A percentile compares a stretch with the other conserved stretches of the same genome.
Conservation (phyloP, 495 filamentous ascomycete genomes). For the Aspergillus cristatus region DNA sequence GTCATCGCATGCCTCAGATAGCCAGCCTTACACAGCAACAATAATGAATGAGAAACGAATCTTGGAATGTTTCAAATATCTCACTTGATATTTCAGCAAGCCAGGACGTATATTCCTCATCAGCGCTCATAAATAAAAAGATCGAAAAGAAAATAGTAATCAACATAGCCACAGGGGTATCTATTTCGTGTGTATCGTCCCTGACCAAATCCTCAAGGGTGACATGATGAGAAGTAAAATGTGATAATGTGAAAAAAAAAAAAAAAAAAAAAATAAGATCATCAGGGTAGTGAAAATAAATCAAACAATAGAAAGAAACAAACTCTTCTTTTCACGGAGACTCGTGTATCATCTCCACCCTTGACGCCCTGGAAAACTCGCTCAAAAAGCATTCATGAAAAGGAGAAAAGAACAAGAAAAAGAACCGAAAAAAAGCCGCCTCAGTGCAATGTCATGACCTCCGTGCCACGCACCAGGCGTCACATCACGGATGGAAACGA, state of each 20-base stretch:
- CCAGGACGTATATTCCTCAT: too few relatives aligned
- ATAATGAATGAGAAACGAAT: too few relatives aligned
- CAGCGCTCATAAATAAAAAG: too few relatives aligned
- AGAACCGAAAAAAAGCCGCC: constrained; percentile 1
- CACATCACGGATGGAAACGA: too few relatives aligned
- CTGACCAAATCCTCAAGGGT: constrained; percentile 13
- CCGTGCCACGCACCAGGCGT: constrained; percentile 14
- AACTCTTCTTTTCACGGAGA: constrained; percentile 41
- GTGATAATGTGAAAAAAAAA: neutral
- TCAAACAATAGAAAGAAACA: constrained; percentile 16
- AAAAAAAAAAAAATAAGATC: constrained; percentile 7
- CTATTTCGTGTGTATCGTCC: constrained; percentile 33
- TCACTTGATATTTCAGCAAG: too few relatives aligned
- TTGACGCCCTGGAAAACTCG: constrained; percentile 28
- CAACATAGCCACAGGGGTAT: constrained; percentile 17
- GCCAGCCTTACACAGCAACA: too few relatives aligned
- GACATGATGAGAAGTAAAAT: constrained; percentile 1
- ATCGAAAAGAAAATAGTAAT: too few relatives aligned
- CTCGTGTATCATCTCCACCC: constrained; percentile 40
- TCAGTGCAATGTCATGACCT: neutral
- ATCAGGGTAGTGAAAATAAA: constrained; percentile 3
- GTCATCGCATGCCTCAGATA: too few relatives aligned
- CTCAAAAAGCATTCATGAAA: constrained; percentile 14
- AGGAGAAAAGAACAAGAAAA: constrained; percentile 9
- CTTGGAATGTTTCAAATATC: too few relatives aligned